A percentile compares a stretch with the other conserved stretches of the same genome.
Evolutionary conservation across 2,329 filamentous ascomycete genomes (phyloP).

Genomic region (Byssothecium circinans): DNA sequence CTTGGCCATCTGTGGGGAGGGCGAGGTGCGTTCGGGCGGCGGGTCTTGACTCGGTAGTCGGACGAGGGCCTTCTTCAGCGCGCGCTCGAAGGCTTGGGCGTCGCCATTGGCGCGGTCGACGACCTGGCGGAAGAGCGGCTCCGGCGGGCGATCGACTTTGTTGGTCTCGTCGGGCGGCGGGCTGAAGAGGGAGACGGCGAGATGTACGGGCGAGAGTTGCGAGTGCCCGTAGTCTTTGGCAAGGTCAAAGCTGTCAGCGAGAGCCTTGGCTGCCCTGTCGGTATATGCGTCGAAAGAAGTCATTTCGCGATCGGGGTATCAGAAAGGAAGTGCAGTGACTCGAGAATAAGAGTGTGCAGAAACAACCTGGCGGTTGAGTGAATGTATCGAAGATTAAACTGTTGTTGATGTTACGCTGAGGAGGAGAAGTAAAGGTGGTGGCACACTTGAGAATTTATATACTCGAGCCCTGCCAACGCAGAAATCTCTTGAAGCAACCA

Average conservation of each 20-base stretch:
- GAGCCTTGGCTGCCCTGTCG: slow-evolving; percentile 84
- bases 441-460: slow-evolving; percentile 27
- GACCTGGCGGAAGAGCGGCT: slow-evolving; percentile 91
- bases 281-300: slow-evolving; percentile 86
- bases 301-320: slow-evolving; percentile 55
- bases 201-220: slow-evolving; percentile 85
- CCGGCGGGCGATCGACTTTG: slow-evolving; percentile 59
- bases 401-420: slow-evolving; percentile 16
- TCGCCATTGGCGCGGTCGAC: slow-evolving; percentile 93
- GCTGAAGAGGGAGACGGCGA: slow-evolving; percentile 80
- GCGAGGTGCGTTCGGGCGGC: slow-evolving; percentile 82
- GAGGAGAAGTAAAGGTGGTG: slow-evolving; percentile 2
- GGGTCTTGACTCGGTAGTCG: slow-evolving; percentile 92
- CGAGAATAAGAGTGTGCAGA: slow-evolving; percentile 17
- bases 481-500: slow-evolving; percentile 25
- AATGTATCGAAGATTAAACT: slow-evolving; percentile 7
- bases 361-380: background rate
- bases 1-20: slow-evolving; percentile 79
- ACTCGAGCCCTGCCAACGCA: slow-evolving; percentile 10
- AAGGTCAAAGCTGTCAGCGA: slow-evolving; percentile 84
- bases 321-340: slow-evolving; percentile 13
- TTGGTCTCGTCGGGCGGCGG: slow-evolving; percentile 74
- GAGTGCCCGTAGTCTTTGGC: slow-evolving; percentile 89
- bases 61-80: slow-evolving; percentile 88
- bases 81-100: slow-evolving; percentile 81